These are phyloP conservation scores for Phialophora expanda DNA, from an alignment of 2,329 filamentous ascomycete genomes.

Conservation along the genomic window DNA sequence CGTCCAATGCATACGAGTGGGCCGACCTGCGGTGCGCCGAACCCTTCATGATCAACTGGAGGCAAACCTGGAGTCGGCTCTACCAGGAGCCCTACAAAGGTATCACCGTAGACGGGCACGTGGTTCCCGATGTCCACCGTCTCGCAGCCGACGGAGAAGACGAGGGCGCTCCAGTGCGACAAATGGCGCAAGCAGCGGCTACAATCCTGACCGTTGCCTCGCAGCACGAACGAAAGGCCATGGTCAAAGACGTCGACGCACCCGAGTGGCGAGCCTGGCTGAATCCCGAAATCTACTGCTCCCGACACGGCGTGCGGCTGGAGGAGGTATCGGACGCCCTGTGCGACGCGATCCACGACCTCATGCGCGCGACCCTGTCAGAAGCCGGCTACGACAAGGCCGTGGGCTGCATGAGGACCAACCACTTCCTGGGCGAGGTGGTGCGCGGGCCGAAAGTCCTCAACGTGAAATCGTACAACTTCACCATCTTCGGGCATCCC, in stretches of 20 bases:
- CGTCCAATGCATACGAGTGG: slow-evolving; percentile 24
- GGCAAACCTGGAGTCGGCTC: slow-evolving; percentile 3
- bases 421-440: slow-evolving; percentile 14
- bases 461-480: slow-evolving; percentile 13
- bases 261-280: slow-evolving; percentile 18
- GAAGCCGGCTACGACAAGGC: slow-evolving; percentile 4
- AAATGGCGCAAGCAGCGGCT: slow-evolving; percentile 8
- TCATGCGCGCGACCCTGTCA: slow-evolving; percentile 7
- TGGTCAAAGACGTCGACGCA: slow-evolving; percentile 5
- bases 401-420: slow-evolving; percentile 1
- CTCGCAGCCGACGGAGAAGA: not conserved
- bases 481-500: slow-evolving; percentile 19
- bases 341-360: not conserved
- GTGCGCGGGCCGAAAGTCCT: not conserved
- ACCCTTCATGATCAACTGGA: slow-evolving; percentile 13
- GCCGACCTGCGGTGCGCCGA: slow-evolving; percentile 15
- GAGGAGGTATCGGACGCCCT: slow-evolving; percentile 9
- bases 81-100: slow-evolving; percentile 11
- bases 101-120: not conserved
- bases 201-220: not conserved
- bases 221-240: not conserved
- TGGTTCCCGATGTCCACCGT: not conserved
- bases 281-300: slow-evolving; percentile 20
- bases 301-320: slow-evolving; percentile 12
- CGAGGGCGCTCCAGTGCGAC: not conserved